Base-by-base conservation (phyloP, 345 rosid species). In the Eucalyptus regnans region DNA sequence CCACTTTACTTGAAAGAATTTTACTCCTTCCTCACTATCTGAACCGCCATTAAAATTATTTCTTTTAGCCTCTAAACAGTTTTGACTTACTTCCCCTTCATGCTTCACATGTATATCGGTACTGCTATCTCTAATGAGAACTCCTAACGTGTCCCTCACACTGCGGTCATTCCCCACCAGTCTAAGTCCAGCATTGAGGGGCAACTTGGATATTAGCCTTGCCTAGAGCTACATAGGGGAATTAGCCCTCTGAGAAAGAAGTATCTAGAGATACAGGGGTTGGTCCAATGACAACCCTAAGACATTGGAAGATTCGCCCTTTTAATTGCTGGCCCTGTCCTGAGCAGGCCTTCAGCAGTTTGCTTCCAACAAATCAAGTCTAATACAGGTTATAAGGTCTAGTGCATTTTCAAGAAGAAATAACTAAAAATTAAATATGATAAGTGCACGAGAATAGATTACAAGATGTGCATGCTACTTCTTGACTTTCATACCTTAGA, bases 401-500 rank as follows among this genome's bases (percentile, higher is more conserved):
- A 76, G 83, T 76, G 83, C 83, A 20, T 20, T 76, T 76, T 76
- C 83, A 76, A 41, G 83, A 41, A 76, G 48, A 76, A 71, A 76
- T 76, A 37, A 76, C 48, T 41, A 76, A 76, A 76, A 11, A 20
- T 41, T 7, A 64, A 64, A n/a, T 16, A n/a, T 64, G 76, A 64
- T 64, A 64, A 76, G 83, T 20, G 48, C 25, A 76, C 15, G 27
- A 41, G 48, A 41, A 41, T 76, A 41, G 83, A 76, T 20, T 10
- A 76, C 29, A 10, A 76, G 83, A 56, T 6, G 20, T 60, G 31
- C 13, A 7, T 13, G 20, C 49, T 46, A 15, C 12, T 80, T 62
- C 29, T 33, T 71, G 50, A 29, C 37, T 41, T 23, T 37, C 62
- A 46, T 94, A 94, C 99, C 98, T 97, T 96, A 89, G 94, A 87